Evolutionary conservation across 495 filamentous ascomycete genomes (phyloP).

Genomic region (Alectoria sarmentosa): DNA sequence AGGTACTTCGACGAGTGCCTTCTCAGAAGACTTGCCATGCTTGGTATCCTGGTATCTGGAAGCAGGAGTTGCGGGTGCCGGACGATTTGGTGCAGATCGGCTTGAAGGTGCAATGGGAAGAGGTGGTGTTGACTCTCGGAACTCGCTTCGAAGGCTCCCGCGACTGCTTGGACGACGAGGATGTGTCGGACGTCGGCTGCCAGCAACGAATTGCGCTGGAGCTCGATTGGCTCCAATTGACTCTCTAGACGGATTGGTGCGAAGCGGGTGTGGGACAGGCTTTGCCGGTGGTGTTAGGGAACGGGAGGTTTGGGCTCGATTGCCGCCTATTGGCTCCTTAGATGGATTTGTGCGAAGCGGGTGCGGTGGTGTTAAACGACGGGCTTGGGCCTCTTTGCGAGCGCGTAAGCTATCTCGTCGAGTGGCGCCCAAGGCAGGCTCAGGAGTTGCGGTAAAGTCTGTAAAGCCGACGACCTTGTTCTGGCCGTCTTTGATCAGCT

Average conservation of each 20-base stretch:
- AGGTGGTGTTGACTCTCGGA: conserved; percentile 15
- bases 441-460: conserved; percentile 15
- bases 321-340: conserved; percentile 17
- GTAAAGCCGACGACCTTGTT: conserved; percentile 20
- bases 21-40: not conserved
- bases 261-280: conserved; percentile 3
- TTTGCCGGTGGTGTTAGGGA: conserved; percentile 4
- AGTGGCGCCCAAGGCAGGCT: conserved; percentile 2
- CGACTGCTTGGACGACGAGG: conserved; percentile 25
- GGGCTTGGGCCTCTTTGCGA: conserved; percentile 7
- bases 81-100: conserved; percentile 12
- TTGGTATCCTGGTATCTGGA: not conserved
- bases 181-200: conserved; percentile 23
- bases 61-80: conserved; percentile 14
- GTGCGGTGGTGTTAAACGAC: conserved; percentile 4
- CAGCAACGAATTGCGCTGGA: conserved; percentile 26
- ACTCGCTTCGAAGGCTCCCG: conserved; percentile 20
- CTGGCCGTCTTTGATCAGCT: conserved; percentile 18
- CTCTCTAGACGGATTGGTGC: conserved; percentile 20
- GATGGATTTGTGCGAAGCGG: conserved; percentile 19
- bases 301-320: conserved; percentile 13
- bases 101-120: conserved; percentile 5
- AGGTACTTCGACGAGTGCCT: not conserved
- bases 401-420: conserved; percentile 16
- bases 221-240: conserved; percentile 22